Percentiles rank a stretch among this genome's conserved stretches.
Evolutionary conservation across 352 stramenopile species (phyloP).

Genomic region (Peronospora tabacina): DNA sequence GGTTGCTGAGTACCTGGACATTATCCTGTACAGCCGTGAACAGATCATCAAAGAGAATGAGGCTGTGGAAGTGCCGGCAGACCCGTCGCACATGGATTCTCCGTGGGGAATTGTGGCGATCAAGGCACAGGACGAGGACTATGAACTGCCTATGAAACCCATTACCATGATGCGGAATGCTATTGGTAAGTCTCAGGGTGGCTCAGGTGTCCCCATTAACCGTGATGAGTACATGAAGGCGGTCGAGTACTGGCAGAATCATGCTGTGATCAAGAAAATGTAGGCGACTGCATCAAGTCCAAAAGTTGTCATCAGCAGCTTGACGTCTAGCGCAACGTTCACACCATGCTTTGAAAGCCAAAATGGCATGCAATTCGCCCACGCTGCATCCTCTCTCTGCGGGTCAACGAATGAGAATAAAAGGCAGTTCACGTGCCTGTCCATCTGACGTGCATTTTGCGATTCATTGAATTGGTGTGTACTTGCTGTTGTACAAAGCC

Average conservation of each 20-base stretch:
- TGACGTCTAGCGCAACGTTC: slow-evolving; percentile 8
- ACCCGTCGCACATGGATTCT: slow-evolving; percentile 48
- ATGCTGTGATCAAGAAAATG: slow-evolving; percentile 78
- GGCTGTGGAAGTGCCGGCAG: slow-evolving; percentile 45
- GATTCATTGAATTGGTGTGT: slow-evolving; percentile 28
- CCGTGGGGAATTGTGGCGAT: slow-evolving; percentile 94
- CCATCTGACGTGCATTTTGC: slow-evolving; percentile 33
- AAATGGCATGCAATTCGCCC: slow-evolving; percentile 1
- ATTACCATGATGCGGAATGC: slow-evolving; percentile 98
- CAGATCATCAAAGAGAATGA: slow-evolving; percentile 96
- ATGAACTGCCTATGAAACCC: slow-evolving; percentile 96
- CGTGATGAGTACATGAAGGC: slow-evolving; percentile 73
- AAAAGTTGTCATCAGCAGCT: slow-evolving; percentile 11
- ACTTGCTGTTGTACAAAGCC: slow-evolving; percentile 13
- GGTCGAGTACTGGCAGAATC: slow-evolving; percentile 83
- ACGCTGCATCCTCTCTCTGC: slow-evolving; percentile 6
- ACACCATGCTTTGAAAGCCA: slow-evolving; percentile 12
- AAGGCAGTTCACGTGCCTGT: slow-evolving; percentile 19
- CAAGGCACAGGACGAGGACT: slow-evolving; percentile 93
- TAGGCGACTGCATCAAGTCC: slow-evolving; percentile 9
- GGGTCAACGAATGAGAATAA: slow-evolving; percentile 17
- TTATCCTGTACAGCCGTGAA: slow-evolving; percentile 97
- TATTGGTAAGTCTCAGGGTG: slow-evolving; percentile 92
- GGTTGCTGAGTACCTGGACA: slow-evolving; percentile 93
- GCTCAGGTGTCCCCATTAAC: slow-evolving; percentile 77